These are phyloP conservation scores for Magnusiomyces ingens DNA, from an alignment of 1,139 yeast species.

Conservation along the genomic window DNA sequence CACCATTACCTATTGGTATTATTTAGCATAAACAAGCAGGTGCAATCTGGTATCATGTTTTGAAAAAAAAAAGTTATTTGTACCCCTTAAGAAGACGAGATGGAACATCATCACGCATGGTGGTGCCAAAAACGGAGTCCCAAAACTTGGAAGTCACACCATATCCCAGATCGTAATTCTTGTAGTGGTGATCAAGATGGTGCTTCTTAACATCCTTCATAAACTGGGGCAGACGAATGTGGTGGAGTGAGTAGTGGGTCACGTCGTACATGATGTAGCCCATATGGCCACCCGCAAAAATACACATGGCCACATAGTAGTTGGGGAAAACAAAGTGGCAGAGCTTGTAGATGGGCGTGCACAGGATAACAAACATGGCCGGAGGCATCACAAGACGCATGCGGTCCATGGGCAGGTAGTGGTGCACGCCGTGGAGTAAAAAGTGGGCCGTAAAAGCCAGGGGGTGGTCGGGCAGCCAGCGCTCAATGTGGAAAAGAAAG, in stretches of 20 bases:
- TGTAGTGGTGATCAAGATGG: constrained; percentile 95
- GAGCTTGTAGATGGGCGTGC: constrained; percentile 53
- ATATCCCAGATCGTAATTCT: constrained; percentile 90
- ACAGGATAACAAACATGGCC: constrained; percentile 54
- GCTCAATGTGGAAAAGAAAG: constrained; percentile 86
- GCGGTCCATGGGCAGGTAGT: constrained; percentile 94
- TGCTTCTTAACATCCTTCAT: constrained; percentile 76
- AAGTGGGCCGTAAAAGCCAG: constrained; percentile 75
- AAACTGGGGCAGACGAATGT: constrained; percentile 66
- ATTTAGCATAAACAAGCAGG: not conserved
- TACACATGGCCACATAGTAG: constrained; percentile 52
- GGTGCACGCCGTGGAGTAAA: constrained; percentile 91
- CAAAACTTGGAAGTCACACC: constrained; percentile 93
- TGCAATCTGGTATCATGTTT: not conserved
- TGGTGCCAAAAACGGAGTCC: constrained; percentile 86
- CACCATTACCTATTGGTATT: not conserved
- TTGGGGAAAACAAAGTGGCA: constrained; percentile 55
- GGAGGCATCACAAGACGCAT: constrained; percentile 96
- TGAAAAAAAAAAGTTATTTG: not conserved
- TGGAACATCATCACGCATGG: constrained; percentile 30
- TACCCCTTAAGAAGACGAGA: constrained; percentile 9
- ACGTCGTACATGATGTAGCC: constrained; percentile 90
- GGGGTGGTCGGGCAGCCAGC: constrained; percentile 74
- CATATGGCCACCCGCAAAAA: constrained; percentile 89
- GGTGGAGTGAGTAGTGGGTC: constrained; percentile 87